Evolutionary conservation across 257 asterid genomes (phyloP), one percentile per base, ranked within the genome.

Genomic region (Perilla frutescens): DNA sequence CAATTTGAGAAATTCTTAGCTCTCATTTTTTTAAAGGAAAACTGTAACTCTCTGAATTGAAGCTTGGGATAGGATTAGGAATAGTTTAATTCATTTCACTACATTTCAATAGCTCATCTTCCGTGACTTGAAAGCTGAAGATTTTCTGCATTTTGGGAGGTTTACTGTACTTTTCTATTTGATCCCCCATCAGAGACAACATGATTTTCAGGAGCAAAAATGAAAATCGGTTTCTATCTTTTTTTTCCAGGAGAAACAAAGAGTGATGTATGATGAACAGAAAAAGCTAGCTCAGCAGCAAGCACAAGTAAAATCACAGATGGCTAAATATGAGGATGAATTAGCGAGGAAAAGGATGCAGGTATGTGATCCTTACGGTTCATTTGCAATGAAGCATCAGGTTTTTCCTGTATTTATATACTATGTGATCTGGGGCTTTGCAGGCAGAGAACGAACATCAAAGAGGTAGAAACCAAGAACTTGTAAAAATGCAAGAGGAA

Each of bases 331-430:
- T 41, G 97, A 88, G 66, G 97, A 94, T 80, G 99, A 94, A 80
- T 79, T 91, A 83, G 94, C 97, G 7, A 90, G 90, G 86, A 94
- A 94, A 85, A 86, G 97, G 88, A 88, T 87, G 99, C 97, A 88
- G 90, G 99, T 85, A 77, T 54, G 79, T 69, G 66, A 77, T 70
- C 59, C 69, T 58, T 66, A 67, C 4, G 50, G 45, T 67, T 61
- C 66, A 29, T 76, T 11, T 64, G 36, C 14, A 48, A 34, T 65
- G 65, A 13, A 58, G 54, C 60, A 40, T 36, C 39, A 69, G 8
- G 9, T 45, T 39, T 32, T 64, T 76, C 29, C 9, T 44, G 57
- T 62, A 37, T 59, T 73, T 58, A 11, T 40, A 43, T 31, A 11
- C 14, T 51, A 12, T 72, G 68, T 64, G 37, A 72, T 75, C 68